Percentiles rank a stretch among this genome's conserved stretches.
Evolutionary conservation across 2,329 filamentous ascomycete genomes (phyloP).

Genomic region (Sarocladium brachiariae): DNA sequence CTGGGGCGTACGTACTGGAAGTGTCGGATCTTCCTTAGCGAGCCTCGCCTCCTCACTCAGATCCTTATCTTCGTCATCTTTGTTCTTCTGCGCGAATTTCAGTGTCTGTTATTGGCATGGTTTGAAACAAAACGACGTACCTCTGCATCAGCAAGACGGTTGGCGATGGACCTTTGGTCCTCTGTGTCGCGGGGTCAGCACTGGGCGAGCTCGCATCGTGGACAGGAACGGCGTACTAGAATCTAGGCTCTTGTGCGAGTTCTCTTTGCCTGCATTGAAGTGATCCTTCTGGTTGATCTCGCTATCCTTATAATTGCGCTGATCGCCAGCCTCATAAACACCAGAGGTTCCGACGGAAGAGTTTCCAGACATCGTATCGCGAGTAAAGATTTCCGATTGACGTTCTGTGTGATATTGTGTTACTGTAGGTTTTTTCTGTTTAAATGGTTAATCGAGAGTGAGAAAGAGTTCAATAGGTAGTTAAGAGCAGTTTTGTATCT

Average conservation of each 20-base stretch:
- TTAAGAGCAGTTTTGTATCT: conserved; percentile 2
- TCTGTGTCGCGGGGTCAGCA: conserved; percentile 33
- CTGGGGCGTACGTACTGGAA: conserved; percentile 38
- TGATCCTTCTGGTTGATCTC: conserved; percentile 43
- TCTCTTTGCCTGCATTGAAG: conserved; percentile 65
- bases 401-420: background rate
- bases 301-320: conserved; percentile 55
- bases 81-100: background rate
- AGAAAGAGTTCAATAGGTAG: background rate
- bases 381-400: background rate
- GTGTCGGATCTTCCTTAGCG: conserved; percentile 53
- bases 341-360: conserved; percentile 60
- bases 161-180: conserved; percentile 65
- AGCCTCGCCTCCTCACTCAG: conserved; percentile 30
- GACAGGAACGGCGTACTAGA: conserved; percentile 49
- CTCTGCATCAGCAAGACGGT: conserved; percentile 60
- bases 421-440: background rate
- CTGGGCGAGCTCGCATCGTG: background rate
- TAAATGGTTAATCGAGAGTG: no score
- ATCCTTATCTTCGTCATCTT: conserved; percentile 18
- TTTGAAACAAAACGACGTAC: conserved; percentile 28
- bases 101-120: conserved; percentile 29
- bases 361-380: conserved; percentile 27
- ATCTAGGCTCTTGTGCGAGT: conserved; percentile 63
- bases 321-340: conserved; percentile 72